Base-by-base conservation (phyloP, 2,329 filamentous ascomycete genomes). In the Lizonia empirigonia region DNA sequence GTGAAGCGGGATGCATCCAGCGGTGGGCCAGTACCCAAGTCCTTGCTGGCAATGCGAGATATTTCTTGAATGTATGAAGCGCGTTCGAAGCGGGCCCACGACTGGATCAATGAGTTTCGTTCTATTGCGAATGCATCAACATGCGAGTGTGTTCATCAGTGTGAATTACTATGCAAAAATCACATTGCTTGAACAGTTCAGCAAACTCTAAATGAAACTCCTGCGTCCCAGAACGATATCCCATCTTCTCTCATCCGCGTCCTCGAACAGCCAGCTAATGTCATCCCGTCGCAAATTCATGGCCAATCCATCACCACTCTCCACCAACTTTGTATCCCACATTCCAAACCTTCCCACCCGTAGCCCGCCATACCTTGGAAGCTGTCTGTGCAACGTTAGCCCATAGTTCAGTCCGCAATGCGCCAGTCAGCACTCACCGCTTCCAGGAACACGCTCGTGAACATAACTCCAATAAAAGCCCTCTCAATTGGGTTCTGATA, bases 1-100 rank as follows among this genome's bases (percentile, higher is more conserved):
- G 73, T 77, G 56, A 75, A 80, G 16, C 68, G 67, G 58, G 70
- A 64, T 36, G 62, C 51, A 32, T 74, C 68, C 2, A 73, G 49
- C 10, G 65, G 64, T 7, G 66, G 68, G 0, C 67, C 68, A 9
- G 50, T 70, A 2, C 72, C 69, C 2, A 76, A 67, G 54, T 86
- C 81, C 47, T 67, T 63, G 0, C 83, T 84, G 0, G 77, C 76
- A 20, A 78, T 64, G 22, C 85, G 77, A 1, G 84, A 83, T 51
- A 77, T 80, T 10, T 82, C 76, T 59, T 88, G 85, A 5, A 88
- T 81, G 9, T 50, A 74, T 15, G 82, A 77, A 0, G 83, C 84
- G 24, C 86, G 78, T 19, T 80, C 78, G 32, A 82, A 79, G 6
- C 87, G 76, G n/a, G n/a, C n/a, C n/a, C n/a, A n/a, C n/a, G n/a